phyloP scores from a whole-genome alignment of 768 basidiomycete species.

The Podaxis sp. region DNA sequence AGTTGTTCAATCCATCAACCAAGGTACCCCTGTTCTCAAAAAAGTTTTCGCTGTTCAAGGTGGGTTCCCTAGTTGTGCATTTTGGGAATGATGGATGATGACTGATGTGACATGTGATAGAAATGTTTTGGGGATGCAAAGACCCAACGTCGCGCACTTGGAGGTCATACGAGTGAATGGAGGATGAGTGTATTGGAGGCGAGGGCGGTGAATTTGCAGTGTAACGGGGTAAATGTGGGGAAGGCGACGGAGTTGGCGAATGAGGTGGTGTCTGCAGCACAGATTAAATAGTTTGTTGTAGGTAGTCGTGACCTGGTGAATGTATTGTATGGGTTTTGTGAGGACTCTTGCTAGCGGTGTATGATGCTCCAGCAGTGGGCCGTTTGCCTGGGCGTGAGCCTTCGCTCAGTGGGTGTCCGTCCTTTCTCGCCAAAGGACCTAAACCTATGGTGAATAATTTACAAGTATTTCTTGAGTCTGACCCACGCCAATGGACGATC shows the following conservation, averaged over 20 bases:
- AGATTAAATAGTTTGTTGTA: neutral
- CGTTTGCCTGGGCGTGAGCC: no score
- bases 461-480: no score
- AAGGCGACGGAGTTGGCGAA: neutral
- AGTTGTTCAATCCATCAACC: constrained; percentile 34
- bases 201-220: neutral
- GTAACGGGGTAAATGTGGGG: neutral
- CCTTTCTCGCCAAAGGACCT: no score
- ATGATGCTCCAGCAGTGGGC: no score
- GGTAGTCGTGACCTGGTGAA: no score
- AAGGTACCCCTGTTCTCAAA: constrained; percentile 34
- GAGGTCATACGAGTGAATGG: no score
- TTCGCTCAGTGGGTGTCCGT: no score
- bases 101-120: constrained; percentile 2
- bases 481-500: no score
- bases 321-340: no score
- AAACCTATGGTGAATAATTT: no score
- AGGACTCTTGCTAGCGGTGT: no score
- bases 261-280: neutral
- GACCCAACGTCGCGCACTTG: neutral
- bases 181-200: neutral
- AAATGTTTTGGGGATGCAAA: constrained; percentile 19
- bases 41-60: constrained; percentile 39
- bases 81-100: neutral
- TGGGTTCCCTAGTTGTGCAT: constrained; percentile 14